Conservation (phyloP, 169 alveolate genomes). For the Plasmodium blacklocki region DNA sequence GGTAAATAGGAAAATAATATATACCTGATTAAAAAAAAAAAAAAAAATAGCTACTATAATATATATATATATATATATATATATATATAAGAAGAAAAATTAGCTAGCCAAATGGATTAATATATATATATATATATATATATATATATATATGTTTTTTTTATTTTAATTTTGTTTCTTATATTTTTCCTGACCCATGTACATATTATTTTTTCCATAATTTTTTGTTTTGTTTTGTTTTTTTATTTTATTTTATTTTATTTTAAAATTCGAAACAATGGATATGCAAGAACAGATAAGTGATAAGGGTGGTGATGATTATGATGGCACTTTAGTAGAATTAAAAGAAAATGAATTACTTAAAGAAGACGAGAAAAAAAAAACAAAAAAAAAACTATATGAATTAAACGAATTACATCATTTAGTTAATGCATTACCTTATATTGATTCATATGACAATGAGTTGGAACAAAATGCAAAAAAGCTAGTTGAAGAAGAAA, state of each 20-base stretch:
- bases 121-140: no score
- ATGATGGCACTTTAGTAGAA: conserved; percentile 9
- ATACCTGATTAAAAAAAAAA: not conserved
- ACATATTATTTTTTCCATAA: no score
- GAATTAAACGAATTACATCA: conserved; percentile 23
- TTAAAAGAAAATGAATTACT: not conserved
- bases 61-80: no score
- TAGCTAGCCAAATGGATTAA: no score
- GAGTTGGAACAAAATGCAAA: conserved; percentile 55
- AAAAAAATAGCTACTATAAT: not conserved
- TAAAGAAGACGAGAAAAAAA: not conserved
- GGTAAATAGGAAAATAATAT: not conserved
- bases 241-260: not conserved
- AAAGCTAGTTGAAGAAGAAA: conserved; percentile 55
- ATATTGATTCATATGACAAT: conserved; percentile 52
- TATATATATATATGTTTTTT: no score
- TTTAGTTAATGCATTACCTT: conserved; percentile 49
- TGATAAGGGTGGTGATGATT: not conserved
- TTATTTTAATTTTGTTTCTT: no score
- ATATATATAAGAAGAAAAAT: no score
- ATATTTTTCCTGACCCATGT: no score
- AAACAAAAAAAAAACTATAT: conserved; percentile 25
- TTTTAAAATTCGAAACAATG: not conserved
- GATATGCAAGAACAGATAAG: conserved; percentile 6
- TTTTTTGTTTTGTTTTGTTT: not conserved